Conservation (phyloP, 257 asterid species). For the Solanum paucissectum region DNA sequence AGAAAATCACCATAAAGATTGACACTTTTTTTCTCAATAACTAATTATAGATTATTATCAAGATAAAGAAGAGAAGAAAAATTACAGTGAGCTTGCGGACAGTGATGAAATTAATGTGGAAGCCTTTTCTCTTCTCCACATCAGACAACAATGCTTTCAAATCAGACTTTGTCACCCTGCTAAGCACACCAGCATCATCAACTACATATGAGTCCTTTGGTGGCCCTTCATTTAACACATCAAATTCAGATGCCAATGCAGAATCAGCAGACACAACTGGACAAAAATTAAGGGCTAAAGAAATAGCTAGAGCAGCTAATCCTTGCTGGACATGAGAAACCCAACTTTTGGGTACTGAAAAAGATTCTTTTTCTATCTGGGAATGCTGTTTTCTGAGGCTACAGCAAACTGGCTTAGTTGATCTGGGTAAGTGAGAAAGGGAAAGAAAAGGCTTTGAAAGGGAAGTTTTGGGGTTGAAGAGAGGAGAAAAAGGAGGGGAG, state of each 20-base stretch:
- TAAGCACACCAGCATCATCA: slow-evolving; percentile 96
- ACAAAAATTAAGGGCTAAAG: slow-evolving; percentile 60
- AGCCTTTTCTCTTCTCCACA: slow-evolving; percentile 92
- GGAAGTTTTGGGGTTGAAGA: slow-evolving; percentile 27
- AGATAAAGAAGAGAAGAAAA: neutral
- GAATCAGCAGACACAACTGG: slow-evolving; percentile 37
- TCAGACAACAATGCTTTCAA: slow-evolving; percentile 69
- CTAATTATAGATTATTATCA: neutral
- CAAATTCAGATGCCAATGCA: slow-evolving; percentile 83
- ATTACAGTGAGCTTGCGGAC: slow-evolving; percentile 94
- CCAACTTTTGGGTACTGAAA: slow-evolving; percentile 43
- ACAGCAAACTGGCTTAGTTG: slow-evolving; percentile 47
- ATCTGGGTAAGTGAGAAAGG: slow-evolving; percentile 23
- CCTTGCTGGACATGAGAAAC: slow-evolving; percentile 65
- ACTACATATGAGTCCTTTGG: slow-evolving; percentile 64
- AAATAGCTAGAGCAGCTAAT: slow-evolving; percentile 72
- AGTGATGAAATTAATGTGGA: slow-evolving; percentile 74
- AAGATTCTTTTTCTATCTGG: slow-evolving; percentile 20
- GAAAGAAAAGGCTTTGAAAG: neutral
- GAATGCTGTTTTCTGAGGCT: slow-evolving; percentile 27
- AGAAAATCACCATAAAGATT: neutral
- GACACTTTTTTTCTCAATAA: neutral
- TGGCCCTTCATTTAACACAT: slow-evolving; percentile 74
- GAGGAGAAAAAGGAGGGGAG: slow-evolving; percentile 56
- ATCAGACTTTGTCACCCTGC: slow-evolving; percentile 79